Evolutionary conservation across 768 basidiomycete species (phyloP).

Genomic region (Boletus vinaceobasis): DNA sequence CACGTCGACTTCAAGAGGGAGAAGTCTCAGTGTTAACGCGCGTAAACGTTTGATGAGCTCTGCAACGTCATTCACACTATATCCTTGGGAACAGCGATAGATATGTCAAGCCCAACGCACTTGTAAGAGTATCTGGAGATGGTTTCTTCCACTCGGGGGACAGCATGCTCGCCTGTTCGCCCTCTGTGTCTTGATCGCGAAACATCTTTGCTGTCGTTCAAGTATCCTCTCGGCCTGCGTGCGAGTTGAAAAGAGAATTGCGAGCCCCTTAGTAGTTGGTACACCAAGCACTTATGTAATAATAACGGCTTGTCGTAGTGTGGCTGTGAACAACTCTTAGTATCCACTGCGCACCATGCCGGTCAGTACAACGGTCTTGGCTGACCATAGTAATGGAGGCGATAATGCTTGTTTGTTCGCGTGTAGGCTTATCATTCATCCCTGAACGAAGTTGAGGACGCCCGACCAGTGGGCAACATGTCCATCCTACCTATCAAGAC

Average conservation of each 20-base stretch:
- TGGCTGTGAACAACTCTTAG: slow-evolving; percentile 28
- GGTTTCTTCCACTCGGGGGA: slow-evolving; percentile 50
- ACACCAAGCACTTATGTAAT: neutral
- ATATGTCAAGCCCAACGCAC: slow-evolving; percentile 40
- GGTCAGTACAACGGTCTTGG: slow-evolving; percentile 36
- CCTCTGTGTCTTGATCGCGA: slow-evolving; percentile 25
- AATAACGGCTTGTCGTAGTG: neutral
- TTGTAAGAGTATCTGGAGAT: slow-evolving; percentile 70
- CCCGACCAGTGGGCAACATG: slow-evolving; percentile 85
- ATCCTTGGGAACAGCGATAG: no score
- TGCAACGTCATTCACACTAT: slow-evolving; percentile 25
- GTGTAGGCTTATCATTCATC: slow-evolving; percentile 92
- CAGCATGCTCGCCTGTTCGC: slow-evolving; percentile 45
- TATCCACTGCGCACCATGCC: slow-evolving; percentile 42
- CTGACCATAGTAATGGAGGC: neutral
- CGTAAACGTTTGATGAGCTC: slow-evolving; percentile 81
- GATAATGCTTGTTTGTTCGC: neutral
- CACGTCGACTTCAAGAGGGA: slow-evolving; percentile 78
- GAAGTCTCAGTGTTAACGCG: slow-evolving; percentile 66
- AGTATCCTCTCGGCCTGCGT: neutral
- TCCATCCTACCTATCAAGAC: slow-evolving; percentile 88
- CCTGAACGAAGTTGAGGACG: slow-evolving; percentile 81
- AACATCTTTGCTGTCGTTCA: slow-evolving; percentile 14
- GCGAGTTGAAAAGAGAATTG: neutral
- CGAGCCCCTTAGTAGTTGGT: no score